A percentile compares a stretch with the other conserved stretches of the same genome.
These are phyloP conservation scores for Calycina marina DNA, from an alignment of 2,329 filamentous ascomycete genomes.

Conservation along the genomic window DNA sequence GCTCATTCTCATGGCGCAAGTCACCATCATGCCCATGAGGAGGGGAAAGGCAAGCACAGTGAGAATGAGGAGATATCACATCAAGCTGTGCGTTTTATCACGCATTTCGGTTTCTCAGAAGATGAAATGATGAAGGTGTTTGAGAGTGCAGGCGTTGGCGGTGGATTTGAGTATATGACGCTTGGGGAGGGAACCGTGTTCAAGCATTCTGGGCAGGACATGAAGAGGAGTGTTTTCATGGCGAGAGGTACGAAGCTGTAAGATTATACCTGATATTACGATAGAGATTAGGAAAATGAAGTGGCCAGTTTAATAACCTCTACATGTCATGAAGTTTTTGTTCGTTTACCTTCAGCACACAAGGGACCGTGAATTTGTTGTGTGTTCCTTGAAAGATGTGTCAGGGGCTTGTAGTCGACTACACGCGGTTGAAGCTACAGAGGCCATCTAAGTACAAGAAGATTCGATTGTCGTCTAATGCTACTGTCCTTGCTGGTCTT, in stretches of 20 bases:
- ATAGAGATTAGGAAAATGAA: too few species aligned
- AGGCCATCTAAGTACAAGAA: too few species aligned
- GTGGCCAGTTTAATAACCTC: too few species aligned
- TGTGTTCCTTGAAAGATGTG: too few species aligned
- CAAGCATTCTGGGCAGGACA: constrained; percentile 4
- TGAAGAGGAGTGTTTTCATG: constrained; percentile 14
- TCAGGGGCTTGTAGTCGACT: too few species aligned
- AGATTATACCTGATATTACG: background rate
- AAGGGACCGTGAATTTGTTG: too few species aligned
- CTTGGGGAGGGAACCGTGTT: constrained; percentile 20
- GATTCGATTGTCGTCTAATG: too few species aligned
- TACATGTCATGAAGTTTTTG: too few species aligned
- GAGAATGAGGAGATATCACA: constrained; percentile 5
- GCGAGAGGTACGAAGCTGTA: constrained; percentile 10
- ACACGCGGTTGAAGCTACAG: too few species aligned
- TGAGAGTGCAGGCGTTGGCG: constrained; percentile 41
- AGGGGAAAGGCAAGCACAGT: constrained; percentile 3
- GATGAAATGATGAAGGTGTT: constrained; percentile 46
- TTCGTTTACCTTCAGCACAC: too few species aligned
- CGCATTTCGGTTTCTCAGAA: constrained; percentile 50
- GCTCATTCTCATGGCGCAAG: constrained; percentile 15
- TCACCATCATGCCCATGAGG: constrained; percentile 14
- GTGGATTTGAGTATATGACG: constrained; percentile 36
- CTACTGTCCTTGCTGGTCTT: too few species aligned
- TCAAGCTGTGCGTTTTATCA: constrained; percentile 37